A percentile compares a stretch with the other conserved stretches of the same genome.
phyloP scores from a whole-genome alignment of 192 early-diverging fungal genomes.

The Obelidium mucronatum region DNA sequence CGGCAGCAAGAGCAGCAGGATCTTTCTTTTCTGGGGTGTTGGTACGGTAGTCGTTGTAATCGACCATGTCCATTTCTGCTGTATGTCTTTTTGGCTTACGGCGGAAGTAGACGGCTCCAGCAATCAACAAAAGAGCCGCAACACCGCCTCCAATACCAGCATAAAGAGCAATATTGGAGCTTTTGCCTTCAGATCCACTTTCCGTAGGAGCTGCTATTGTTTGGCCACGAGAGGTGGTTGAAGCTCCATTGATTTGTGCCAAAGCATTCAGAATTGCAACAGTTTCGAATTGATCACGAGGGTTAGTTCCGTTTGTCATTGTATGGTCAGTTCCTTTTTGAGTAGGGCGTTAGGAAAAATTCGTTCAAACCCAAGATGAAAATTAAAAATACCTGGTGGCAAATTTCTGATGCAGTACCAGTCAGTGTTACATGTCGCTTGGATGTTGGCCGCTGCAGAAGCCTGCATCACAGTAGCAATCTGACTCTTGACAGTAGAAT shows the following conservation, averaged over 20 bases:
- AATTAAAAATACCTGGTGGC: constrained; percentile 6
- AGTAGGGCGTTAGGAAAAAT: no score
- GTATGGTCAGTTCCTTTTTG: constrained; percentile 18
- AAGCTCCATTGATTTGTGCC: constrained; percentile 4
- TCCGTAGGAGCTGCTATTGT: background rate
- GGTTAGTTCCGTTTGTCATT: constrained; percentile 32
- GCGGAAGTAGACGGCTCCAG: background rate
- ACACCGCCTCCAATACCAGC: constrained; percentile 19
- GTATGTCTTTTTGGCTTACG: no score
- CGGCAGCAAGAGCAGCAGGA: background rate
- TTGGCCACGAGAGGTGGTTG: background rate
- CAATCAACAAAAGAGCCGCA: constrained; percentile 5
- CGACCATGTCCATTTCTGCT: no score
- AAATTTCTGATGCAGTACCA: constrained; percentile 40
- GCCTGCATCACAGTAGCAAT: constrained; percentile 9
- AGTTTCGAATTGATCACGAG: constrained; percentile 31
- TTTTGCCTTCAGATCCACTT: background rate
- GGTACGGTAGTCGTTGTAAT: no score
- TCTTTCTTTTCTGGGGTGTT: no score
- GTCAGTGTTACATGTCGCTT: constrained; percentile 21
- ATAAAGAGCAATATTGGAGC: background rate
- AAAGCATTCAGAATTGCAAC: constrained; percentile 23
- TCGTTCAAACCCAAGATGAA: background rate
- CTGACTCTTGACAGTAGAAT: background rate
- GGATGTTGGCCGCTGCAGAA: constrained; percentile 12